These are phyloP conservation scores for Mortierella alpina DNA, from an alignment of 192 early-diverging fungal species.

Conservation along the genomic window DNA sequence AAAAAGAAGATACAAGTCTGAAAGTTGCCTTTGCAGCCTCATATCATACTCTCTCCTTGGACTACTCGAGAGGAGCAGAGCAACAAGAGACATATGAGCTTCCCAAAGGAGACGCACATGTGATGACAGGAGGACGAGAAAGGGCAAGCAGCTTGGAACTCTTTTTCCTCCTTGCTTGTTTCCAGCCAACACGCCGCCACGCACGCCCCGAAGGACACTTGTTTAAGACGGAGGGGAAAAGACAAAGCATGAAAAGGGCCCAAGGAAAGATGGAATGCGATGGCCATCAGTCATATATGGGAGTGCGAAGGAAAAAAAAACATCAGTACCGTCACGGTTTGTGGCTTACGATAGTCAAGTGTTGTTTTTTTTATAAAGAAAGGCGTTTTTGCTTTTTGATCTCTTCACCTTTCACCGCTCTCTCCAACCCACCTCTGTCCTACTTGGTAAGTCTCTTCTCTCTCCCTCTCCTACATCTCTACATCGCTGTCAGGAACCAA, in stretches of 20 bases:
- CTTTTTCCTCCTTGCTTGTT: constrained; percentile 6
- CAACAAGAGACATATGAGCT: too few relatives aligned
- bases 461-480: too few relatives aligned
- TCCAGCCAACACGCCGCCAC: not conserved
- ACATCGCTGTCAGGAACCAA: not conserved
- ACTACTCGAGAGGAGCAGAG: too few relatives aligned
- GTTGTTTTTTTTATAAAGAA: too few relatives aligned
- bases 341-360: too few relatives aligned
- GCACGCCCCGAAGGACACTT: not conserved
- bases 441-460: too few relatives aligned
- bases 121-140: not conserved
- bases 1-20: not conserved
- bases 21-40: too few relatives aligned
- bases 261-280: not conserved
- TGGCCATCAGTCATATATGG: not conserved
- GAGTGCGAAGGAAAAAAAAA: too few relatives aligned
- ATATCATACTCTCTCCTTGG: too few relatives aligned
- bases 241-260: constrained; percentile 7
- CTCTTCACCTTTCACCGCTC: not conserved
- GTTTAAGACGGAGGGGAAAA: not conserved
- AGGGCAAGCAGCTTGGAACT: not conserved
- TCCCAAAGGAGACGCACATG: too few relatives aligned
- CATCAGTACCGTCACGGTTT: too few relatives aligned
- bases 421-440: not conserved
- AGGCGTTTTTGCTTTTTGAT: too few relatives aligned